phyloP scores from a whole-genome alignment of 179 eudicot genomes.

The Patellifolia procumbens region DNA sequence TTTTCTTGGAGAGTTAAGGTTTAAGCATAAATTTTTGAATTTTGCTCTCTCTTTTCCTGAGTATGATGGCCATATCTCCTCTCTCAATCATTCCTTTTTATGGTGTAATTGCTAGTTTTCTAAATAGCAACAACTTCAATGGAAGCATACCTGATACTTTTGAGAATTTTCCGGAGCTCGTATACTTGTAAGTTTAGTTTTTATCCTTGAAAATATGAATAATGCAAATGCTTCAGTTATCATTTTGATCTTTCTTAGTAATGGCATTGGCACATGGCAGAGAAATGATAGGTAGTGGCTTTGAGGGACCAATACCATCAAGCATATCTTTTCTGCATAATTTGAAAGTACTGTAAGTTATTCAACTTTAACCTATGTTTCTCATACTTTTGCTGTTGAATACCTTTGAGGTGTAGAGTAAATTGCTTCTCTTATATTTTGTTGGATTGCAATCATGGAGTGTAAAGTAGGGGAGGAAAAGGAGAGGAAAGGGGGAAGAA shows the following conservation, averaged over 20 bases:
- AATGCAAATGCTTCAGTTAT: neutral
- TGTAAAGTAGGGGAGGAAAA: too few species aligned
- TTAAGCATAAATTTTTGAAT: neutral
- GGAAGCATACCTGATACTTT: conserved; percentile 45
- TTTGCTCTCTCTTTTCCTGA: neutral
- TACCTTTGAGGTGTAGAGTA: neutral
- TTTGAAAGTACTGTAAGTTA: conserved; percentile 38
- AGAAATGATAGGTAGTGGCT: conserved; percentile 43
- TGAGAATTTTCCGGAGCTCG: conserved; percentile 29
- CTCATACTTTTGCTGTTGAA: neutral
- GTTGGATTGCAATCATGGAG: too few species aligned
- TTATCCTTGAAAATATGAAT: neutral
- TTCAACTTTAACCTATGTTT: neutral
- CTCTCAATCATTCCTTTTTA: neutral
- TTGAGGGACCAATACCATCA: conserved; percentile 54
- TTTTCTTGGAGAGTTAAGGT: neutral
- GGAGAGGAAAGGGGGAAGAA: too few species aligned
- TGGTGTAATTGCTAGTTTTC: conserved; percentile 26
- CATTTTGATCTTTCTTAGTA: neutral
- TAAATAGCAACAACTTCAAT: conserved; percentile 46
- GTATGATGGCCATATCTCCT: neutral
- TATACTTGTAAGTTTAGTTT: conserved; percentile 37
- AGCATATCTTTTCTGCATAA: conserved; percentile 33
- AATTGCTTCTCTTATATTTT: neutral
- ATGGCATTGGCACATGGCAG: conserved; percentile 22